A percentile compares a stretch with the other conserved stretches of the same genome.
Evolutionary conservation across 148 eudicot species (phyloP).

Genomic region (Arctostaphylos glauca): DNA sequence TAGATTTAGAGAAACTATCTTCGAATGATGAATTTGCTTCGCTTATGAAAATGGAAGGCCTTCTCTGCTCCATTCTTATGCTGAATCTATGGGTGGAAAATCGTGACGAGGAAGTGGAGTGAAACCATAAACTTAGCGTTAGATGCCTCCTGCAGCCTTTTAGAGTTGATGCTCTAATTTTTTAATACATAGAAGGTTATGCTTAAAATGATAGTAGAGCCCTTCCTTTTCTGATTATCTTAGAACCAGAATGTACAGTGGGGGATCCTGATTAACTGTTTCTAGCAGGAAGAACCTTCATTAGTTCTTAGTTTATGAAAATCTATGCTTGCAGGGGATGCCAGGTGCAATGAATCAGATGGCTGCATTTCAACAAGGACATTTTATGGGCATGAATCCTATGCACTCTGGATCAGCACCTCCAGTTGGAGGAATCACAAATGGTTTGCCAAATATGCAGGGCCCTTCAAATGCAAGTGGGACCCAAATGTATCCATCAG

Average conservation of each 20-base stretch:
- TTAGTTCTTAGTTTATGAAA: not conserved
- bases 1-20: not conserved
- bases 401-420: slow-evolving; percentile 65
- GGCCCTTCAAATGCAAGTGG: slow-evolving; percentile 66
- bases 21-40: not conserved
- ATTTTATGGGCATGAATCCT: slow-evolving; percentile 70
- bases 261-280: not conserved
- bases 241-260: not conserved
- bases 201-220: not conserved
- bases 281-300: not conserved
- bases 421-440: slow-evolving; percentile 58
- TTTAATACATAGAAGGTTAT: not conserved
- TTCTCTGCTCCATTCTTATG: not conserved
- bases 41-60: not conserved
- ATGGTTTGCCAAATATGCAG: slow-evolving; percentile 66
- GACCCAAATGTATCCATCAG: slow-evolving; percentile 71
- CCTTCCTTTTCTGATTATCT: not conserved
- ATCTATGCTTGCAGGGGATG: slow-evolving; percentile 48
- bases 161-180: not conserved
- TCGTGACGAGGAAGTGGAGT: too few species aligned
- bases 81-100: too few species aligned
- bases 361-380: slow-evolving; percentile 87
- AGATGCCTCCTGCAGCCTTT: not conserved
- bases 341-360: slow-evolving; percentile 77
- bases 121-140: too few species aligned